Evolutionary conservation across 352 stramenopile species (phyloP), one percentile per base, ranked within the genome.

Genomic region (Globisporangium echinulatum): DNA sequence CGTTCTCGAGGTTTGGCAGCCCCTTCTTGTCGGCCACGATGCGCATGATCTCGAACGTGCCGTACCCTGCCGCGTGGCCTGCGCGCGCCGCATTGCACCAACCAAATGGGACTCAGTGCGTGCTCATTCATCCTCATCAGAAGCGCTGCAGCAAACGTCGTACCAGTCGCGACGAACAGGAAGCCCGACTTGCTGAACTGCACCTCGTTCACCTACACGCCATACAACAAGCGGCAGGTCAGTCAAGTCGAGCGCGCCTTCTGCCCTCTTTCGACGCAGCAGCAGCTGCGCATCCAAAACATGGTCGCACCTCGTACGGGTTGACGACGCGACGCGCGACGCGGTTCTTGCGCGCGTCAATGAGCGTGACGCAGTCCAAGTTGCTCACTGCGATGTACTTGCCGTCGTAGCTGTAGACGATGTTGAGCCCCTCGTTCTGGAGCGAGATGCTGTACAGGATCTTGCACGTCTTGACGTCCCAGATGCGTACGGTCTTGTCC

Each of bases 401-500:
- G 57, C 75, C 81, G 54, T 94, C 85, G 52, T 79, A 71, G 60
- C 75, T 90, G 67, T 90, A 94, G 5, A 85, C 77, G 44, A 94
- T 79, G 61, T 90, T 92, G 25, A 90, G 66, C 54, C 79, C 77
- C 44, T 90, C 79, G 64, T 68, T 84, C 64, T 81, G 78, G 11
- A 92, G 67, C 54, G 82, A 87, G 44, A 92, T 82, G 58, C 75
- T 91, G 62, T 90, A 76, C 61, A 77, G 64, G 58, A 91, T 88
- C 60, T 87, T 87, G 63, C 81, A 74, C 33, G 69, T 85, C 71
- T 92, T 94, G 64, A 72, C 61, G 68, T 94, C 81, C 85, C 85
- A 94, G 46, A 92, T 75, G 62, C 85, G 85, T 59, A 94, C 83
- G 1, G 81, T 91, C 72, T 92, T 92, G 74, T 94, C 85, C 36